These are phyloP conservation scores for Alternaria metachromatica DNA, from an alignment of 2,329 filamentous ascomycete genomes.

Conservation along the genomic window DNA sequence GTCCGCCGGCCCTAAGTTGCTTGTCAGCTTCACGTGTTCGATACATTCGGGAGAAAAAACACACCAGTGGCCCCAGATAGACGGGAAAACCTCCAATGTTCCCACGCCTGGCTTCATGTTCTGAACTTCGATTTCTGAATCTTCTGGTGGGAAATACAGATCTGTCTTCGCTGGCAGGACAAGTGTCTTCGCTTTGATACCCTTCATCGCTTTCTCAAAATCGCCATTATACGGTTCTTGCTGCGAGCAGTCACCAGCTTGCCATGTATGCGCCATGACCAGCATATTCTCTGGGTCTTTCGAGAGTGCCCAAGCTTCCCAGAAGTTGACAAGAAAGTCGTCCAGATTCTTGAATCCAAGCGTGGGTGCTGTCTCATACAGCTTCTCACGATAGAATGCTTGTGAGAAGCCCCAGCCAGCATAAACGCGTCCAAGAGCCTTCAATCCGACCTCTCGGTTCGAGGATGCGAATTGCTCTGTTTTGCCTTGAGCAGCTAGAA, in stretches of 20 bases:
- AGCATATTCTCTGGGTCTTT: slow-evolving; percentile 80
- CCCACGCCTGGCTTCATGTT: slow-evolving; percentile 67
- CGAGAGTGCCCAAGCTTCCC: slow-evolving; percentile 75
- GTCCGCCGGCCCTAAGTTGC: slow-evolving; percentile 67
- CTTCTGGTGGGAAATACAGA: slow-evolving; percentile 82
- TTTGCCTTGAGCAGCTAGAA: slow-evolving; percentile 27
- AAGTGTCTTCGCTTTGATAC: slow-evolving; percentile 74
- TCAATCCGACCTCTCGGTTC: slow-evolving; percentile 65
- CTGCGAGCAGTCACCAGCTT: slow-evolving; percentile 72
- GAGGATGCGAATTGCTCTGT: slow-evolving; percentile 58
- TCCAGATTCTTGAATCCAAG: slow-evolving; percentile 73
- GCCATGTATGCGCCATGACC: slow-evolving; percentile 80
- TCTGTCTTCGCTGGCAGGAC: slow-evolving; percentile 77
- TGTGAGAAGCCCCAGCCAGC: slow-evolving; percentile 84
- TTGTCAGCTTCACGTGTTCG: slow-evolving; percentile 12
- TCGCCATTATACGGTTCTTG: slow-evolving; percentile 73
- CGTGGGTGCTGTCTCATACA: slow-evolving; percentile 63
- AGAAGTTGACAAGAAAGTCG: slow-evolving; percentile 76
- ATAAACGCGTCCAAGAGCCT: slow-evolving; percentile 76
- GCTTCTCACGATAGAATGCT: slow-evolving; percentile 74
- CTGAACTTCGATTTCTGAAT: slow-evolving; percentile 74
- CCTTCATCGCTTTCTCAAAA: slow-evolving; percentile 66
- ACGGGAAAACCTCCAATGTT: slow-evolving; percentile 61
- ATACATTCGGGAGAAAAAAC: background rate
- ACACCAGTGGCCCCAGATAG: slow-evolving; percentile 67